Evolutionary conservation across 352 stramenopile genomes (phyloP), one percentile per base, ranked within the genome.

Genomic region (Vaucheria bursata): DNA sequence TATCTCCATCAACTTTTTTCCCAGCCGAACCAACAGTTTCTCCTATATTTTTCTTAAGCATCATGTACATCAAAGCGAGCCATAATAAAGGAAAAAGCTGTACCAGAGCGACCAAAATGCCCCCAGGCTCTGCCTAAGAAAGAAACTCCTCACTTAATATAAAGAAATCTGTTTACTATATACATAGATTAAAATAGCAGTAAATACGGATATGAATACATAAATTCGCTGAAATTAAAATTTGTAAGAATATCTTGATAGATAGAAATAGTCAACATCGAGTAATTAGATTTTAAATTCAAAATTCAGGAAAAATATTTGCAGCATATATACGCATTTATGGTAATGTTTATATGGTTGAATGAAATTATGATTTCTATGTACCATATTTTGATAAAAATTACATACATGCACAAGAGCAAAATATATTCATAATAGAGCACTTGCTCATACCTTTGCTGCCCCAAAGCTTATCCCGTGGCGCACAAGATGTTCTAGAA

Each of bases 31-130:
- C 65, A 36, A 72, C 65, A 36, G 12, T 35, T 25, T 35, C 65
- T 25, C 65, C 65, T 25, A 72, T 2, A 6, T 72, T 25, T 40
- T 35, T 72, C 31, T 8, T 72, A 12, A 72, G 12, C 31, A 72
- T 25, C 4, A 3, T 31, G 12, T 36, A 36, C 65, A 72, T 72
- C 31, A 72, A 50, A 6, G 6, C 65, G 18, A 72, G 31, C 65
- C 65, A 72, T 40, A 40, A n/a, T 7, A 72, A 40, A 2, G 65
- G 65, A 35, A 72, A 72, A 29, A 72, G 31, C 65, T 72, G 65
- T 40, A 35, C 65, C 2, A 72, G 65, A 7, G 37, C 37, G 31
- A 68, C 2, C 8, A 2, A 31, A 34, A 31, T 31, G 6, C 53
- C 53, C 53, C 34, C 53, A 68, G 53, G 53, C 53, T 68, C 53